Base-by-base conservation (phyloP, 2,329 filamentous ascomycete species). In the Septoria linicola region DNA sequence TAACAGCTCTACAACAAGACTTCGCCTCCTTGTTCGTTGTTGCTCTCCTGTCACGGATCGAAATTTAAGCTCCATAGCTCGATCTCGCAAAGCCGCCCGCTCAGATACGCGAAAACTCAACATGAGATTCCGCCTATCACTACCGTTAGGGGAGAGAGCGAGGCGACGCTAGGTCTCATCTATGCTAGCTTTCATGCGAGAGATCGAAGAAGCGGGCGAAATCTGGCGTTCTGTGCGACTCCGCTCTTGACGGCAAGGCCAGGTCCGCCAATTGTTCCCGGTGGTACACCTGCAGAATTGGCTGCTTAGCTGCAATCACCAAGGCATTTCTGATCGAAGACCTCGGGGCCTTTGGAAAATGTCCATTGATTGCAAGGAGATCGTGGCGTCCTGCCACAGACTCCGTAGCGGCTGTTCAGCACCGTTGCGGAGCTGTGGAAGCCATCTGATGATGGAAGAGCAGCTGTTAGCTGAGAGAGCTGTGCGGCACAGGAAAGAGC, bases 101-200 rank as follows among this genome's bases (percentile, higher is more conserved):
- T 17, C 16, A 48, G 44, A 48, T 48, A 41, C 36, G 44, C 44
- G 44, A 48, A 35, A 48, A 48, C 35, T 10, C 23, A 31, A 35
- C 34, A 14, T 30, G 21, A 30, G n/a, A 30, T 37, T n/a, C 34
- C 8, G 43, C 16, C 35, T 36, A 47, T 47, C 44, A 32, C 14
- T 41, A 35, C 44, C 19, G 7, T 7, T 31, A 11, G 16, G 14
- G 35, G 44, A 13, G 27, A 8, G 20, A 27, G 34, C 34, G n/a
- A 40, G 35, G 19, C 23, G 34, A 19, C 25, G 2, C 43, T 31
- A 47, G 8, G 2, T 23, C 14, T 3, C 8, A 11, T 46, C n/a
- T 11, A 3, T 8, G 5, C 32, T 46, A 32, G 44, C 44, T 21
- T 11, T 4, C 10, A 21, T 32, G 21, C 35, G 31, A 14, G 14